phyloP scores from a whole-genome alignment of 148 eudicot genomes.

The Chenopodium formosanum region DNA sequence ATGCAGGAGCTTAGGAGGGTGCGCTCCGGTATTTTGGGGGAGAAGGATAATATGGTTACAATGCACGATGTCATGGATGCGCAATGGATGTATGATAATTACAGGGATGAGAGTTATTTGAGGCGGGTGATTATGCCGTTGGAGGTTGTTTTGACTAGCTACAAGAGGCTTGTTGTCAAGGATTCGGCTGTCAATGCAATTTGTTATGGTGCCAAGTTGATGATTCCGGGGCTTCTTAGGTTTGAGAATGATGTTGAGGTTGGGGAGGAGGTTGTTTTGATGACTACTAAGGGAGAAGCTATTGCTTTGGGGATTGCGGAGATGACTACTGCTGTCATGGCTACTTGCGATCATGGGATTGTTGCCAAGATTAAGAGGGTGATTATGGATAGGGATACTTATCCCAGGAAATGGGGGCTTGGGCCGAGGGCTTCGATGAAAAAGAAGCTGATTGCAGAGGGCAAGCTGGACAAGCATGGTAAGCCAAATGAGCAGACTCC shows the following conservation, averaged over 20 bases:
- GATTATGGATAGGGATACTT: constrained; percentile 95
- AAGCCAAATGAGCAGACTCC: constrained; percentile 77
- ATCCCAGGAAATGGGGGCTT: constrained; percentile 97
- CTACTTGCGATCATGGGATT: constrained; percentile 95
- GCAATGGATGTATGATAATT: constrained; percentile 85
- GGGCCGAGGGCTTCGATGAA: constrained; percentile 88
- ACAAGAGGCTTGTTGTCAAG: constrained; percentile 93
- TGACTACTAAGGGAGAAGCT: constrained; percentile 96
- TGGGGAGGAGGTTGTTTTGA: constrained; percentile 85
- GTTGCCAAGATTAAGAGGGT: constrained; percentile 98
- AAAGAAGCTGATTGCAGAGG: constrained; percentile 82
- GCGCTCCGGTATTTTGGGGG: constrained; percentile 79
- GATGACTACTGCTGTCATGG: constrained; percentile 99
- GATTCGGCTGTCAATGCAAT: constrained; percentile 94
- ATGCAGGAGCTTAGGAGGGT: constrained; percentile 96
- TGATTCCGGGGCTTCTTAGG: constrained; percentile 94
- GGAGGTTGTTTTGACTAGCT: constrained; percentile 75
- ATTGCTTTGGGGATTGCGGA: constrained; percentile 92
- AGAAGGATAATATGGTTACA: constrained; percentile 93
- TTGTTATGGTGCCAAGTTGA: constrained; percentile 92
- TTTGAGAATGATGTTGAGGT: constrained; percentile 92
- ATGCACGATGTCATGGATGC: constrained; percentile 99
- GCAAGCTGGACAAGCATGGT: constrained; percentile 87
- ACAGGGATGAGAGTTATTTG: constrained; percentile 81
- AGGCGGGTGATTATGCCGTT: constrained; percentile 89